phyloP scores from a whole-genome alignment of 768 basidiomycete genomes.

The Amanita molliuscula region DNA sequence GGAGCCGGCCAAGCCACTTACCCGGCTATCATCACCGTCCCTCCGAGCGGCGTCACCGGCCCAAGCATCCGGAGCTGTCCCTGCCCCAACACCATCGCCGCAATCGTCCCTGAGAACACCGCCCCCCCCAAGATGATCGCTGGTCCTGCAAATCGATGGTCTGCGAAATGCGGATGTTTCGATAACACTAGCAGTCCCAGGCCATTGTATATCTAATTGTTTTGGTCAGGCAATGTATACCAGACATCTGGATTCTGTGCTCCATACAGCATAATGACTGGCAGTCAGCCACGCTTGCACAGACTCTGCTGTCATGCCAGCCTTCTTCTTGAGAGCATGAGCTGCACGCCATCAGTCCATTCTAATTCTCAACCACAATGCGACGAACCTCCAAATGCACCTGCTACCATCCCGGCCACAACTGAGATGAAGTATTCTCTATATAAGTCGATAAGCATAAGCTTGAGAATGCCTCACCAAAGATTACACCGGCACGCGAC shows the following conservation, averaged over 20 bases:
- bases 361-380: neutral
- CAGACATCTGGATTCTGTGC: neutral
- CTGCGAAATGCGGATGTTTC: slow-evolving; percentile 47
- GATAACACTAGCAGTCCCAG: slow-evolving; percentile 54
- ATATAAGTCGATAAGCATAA: neutral
- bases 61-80: slow-evolving; percentile 47
- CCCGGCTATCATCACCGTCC: slow-evolving; percentile 57
- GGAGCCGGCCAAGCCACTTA: slow-evolving; percentile 23
- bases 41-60: slow-evolving; percentile 61
- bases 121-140: slow-evolving; percentile 48
- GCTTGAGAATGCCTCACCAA: slow-evolving; percentile 1
- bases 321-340: slow-evolving; percentile 43
- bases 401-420: slow-evolving; percentile 44
- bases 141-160: slow-evolving; percentile 56
- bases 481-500: slow-evolving; percentile 5
- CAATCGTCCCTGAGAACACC: slow-evolving; percentile 57
- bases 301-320: slow-evolving; percentile 38
- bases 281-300: slow-evolving; percentile 56
- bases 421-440: slow-evolving; percentile 11
- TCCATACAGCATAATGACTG: slow-evolving; percentile 49
- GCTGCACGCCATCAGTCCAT: slow-evolving; percentile 16
- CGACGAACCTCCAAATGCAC: slow-evolving; percentile 49
- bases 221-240: neutral
- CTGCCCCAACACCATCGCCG: slow-evolving; percentile 37
- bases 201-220: slow-evolving; percentile 55